phyloP scores from a whole-genome alignment of 1,284 basidiomycete species.

The Fistulinella cinereoalba region DNA sequence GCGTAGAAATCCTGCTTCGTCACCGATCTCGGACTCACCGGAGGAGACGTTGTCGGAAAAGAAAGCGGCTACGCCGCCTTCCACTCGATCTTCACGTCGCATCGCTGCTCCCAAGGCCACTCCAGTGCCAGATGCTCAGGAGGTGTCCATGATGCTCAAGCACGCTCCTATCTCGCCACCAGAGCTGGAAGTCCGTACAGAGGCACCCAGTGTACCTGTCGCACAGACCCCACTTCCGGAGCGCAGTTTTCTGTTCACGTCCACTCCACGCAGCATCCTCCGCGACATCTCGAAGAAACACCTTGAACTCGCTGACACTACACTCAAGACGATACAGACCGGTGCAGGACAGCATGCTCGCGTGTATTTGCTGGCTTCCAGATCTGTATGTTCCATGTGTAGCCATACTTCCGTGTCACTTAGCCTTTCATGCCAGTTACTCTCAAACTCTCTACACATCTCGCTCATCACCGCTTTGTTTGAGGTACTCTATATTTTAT shows the following conservation, averaged over 20 bases:
- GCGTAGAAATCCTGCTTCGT: slow-evolving; percentile 18
- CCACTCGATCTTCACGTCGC: slow-evolving; percentile 32
- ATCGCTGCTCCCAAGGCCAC: slow-evolving; percentile 40
- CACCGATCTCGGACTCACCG: slow-evolving; percentile 14
- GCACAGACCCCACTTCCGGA: slow-evolving; percentile 21
- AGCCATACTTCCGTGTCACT: slow-evolving; percentile 1
- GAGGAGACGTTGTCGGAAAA: slow-evolving; percentile 19
- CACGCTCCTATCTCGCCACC: slow-evolving; percentile 35
- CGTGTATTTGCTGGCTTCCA: slow-evolving; percentile 36
- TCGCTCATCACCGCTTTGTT: slow-evolving; percentile 45
- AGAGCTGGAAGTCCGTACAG: too few relatives aligned
- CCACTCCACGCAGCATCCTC: slow-evolving; percentile 30
- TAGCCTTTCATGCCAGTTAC: slow-evolving; percentile 37
- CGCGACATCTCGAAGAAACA: slow-evolving; percentile 22
- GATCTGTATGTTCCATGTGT: slow-evolving; percentile 37
- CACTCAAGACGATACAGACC: slow-evolving; percentile 33
- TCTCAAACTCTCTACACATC: slow-evolving; percentile 57
- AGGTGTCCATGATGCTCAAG: slow-evolving; percentile 52
- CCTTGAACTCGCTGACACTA: slow-evolving; percentile 32
- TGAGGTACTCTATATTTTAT: slow-evolving; percentile 48
- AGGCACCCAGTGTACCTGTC: slow-evolving; percentile 34
- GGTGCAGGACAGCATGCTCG: slow-evolving; percentile 18
- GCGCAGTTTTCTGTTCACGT: slow-evolving; percentile 15
- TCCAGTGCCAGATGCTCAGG: slow-evolving; percentile 44
- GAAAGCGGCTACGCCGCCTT: slow-evolving; percentile 20